phyloP scores from a whole-genome alignment of 2,329 filamentous ascomycete genomes.

The Metarhizium brunneum region DNA sequence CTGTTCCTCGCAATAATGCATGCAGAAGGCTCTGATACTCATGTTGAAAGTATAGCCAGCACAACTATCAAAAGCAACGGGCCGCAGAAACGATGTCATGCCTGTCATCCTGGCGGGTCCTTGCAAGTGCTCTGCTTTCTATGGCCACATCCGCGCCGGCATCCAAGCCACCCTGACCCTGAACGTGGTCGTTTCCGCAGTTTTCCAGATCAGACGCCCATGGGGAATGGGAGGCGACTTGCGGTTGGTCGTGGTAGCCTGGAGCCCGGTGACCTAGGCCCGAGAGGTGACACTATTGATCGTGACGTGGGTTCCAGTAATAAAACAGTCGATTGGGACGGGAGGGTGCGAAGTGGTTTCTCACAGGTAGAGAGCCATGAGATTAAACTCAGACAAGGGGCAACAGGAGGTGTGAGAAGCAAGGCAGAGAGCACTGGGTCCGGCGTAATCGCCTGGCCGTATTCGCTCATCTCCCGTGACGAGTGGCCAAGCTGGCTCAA shows the following conservation, averaged over 20 bases:
- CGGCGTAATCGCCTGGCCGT: no score
- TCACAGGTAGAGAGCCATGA: background rate
- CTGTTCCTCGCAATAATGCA: background rate
- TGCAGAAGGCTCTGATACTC: background rate
- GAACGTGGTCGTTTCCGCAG: no score
- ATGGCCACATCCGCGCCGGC: background rate
- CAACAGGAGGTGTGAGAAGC: background rate
- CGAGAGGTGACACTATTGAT: no score
- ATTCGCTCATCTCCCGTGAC: no score
- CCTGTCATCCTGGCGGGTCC: background rate
- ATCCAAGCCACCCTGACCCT: no score
- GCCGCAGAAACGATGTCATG: background rate
- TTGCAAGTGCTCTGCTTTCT: background rate
- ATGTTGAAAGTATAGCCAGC: background rate
- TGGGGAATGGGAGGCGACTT: no score
- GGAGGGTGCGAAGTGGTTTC: background rate
- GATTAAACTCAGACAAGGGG: background rate
- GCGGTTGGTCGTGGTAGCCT: no score
- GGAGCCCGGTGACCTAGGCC: no score
- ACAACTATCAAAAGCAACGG: background rate
- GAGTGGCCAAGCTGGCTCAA: no score
- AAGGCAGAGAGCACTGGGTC: background rate
- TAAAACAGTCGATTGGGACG: no score
- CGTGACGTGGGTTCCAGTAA: no score
- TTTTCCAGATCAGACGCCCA: no score